These are phyloP conservation scores for Stylosanthes scabra DNA, from an alignment of 331 rosid genomes.

Conservation along the genomic window DNA sequence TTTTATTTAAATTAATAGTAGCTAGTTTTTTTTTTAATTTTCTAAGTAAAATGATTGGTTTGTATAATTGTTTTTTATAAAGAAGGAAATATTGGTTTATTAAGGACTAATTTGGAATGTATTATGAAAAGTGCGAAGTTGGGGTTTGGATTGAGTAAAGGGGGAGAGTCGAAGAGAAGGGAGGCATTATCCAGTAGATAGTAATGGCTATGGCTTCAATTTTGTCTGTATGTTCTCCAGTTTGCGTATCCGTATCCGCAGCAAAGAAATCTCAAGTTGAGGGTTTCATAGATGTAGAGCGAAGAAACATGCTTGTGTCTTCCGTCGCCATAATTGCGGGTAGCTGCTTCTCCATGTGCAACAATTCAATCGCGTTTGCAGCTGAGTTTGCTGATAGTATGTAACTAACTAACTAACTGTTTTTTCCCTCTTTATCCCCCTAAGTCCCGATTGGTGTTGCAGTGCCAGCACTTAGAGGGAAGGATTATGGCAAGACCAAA, in stretches of 20 bases:
- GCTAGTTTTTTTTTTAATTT: no score
- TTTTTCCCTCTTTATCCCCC: no score
- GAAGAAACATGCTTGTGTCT: slow-evolving; percentile 64
- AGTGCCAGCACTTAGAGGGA: slow-evolving; percentile 99
- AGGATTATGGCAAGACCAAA: slow-evolving; percentile 91
- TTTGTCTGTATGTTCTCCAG: slow-evolving; percentile 49
- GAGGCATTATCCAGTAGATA: no score
- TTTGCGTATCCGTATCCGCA: slow-evolving; percentile 44
- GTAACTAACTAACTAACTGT: no score
- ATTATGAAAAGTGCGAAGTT: no score
- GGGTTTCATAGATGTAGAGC: slow-evolving; percentile 47
- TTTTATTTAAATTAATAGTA: no score
- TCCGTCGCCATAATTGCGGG: slow-evolving; percentile 54
- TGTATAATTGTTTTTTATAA: no score
- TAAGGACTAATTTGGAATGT: no score
- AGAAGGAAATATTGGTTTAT: no score
- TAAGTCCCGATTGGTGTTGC: background rate
- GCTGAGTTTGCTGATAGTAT: slow-evolving; percentile 80
- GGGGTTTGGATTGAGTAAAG: no score
- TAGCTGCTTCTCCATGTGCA: slow-evolving; percentile 36
- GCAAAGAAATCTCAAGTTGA: slow-evolving; percentile 38
- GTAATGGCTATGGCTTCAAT: slow-evolving; percentile 62
- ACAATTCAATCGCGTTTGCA: slow-evolving; percentile 49
- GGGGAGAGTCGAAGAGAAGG: no score
- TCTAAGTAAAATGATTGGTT: no score